These are phyloP conservation scores for Fusarium sp. DNA, from an alignment of 2,329 filamentous ascomycete genomes.

Conservation along the genomic window DNA sequence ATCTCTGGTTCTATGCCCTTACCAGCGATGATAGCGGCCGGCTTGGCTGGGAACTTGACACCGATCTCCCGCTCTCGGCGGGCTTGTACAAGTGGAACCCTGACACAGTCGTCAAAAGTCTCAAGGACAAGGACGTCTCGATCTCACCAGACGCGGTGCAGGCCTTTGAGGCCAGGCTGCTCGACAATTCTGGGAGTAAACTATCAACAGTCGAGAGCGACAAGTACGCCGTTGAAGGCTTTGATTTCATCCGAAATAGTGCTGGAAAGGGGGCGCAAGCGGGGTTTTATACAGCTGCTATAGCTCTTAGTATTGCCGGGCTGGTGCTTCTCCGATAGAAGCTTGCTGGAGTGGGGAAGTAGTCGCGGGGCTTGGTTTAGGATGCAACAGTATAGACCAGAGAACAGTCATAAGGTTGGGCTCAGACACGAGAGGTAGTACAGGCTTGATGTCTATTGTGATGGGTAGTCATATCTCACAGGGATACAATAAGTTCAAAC, in stretches of 20 bases:
- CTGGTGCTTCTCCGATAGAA: background rate
- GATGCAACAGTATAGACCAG: background rate
- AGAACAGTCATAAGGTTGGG: fast-evolving
- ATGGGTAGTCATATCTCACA: too few relatives aligned
- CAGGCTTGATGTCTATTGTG: too few relatives aligned
- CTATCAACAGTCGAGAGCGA: background rate
- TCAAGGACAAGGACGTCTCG: background rate
- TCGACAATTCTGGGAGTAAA: background rate
- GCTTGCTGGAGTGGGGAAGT: fast-evolving
- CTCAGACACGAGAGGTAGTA: background rate
- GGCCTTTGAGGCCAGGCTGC: background rate
- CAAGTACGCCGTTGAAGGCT: background rate
- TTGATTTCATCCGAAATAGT: background rate
- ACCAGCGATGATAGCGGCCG: background rate
- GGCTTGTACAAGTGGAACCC: background rate
- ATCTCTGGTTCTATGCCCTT: background rate
- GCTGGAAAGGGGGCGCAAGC: background rate
- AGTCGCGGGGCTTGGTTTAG: fast-evolving
- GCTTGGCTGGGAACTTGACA: background rate
- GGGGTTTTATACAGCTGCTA: background rate
- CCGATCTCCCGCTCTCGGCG: background rate
- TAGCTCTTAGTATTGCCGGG: fast-evolving
- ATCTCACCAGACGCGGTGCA: background rate
- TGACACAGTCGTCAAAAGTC: background rate
- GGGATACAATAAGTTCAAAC: background rate